Base-by-base conservation (phyloP, 2,329 filamentous ascomycete species). In the Sporothrix inflata region DNA sequence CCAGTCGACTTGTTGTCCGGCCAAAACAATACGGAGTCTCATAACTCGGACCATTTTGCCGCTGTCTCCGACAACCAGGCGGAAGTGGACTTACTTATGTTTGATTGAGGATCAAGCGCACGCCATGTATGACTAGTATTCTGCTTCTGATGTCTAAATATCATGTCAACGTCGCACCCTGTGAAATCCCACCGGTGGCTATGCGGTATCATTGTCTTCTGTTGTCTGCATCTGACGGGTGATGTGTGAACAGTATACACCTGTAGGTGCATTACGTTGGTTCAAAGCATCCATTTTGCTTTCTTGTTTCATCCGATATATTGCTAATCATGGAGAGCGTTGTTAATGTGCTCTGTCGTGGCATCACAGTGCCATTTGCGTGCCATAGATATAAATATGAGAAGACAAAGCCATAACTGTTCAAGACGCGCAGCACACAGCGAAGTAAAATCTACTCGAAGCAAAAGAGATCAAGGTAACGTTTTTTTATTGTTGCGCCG, bases 1-100 rank as follows among this genome's bases (percentile, higher is more conserved):
- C 24, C 24, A 12, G 5, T 34, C 8, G 42, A 49, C 45, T 14
- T 34, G 8, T 5, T 49, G 3, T 49, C 63, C 16, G 24, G 42
- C 27, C 6, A 30, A 4, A 34, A 2, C 14, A 30, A 21, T 12
- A 4, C 42, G 19, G 42, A 34, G 7, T 1, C 14, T n/a, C 14
- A 21, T n/a, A 45, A 4, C n/a, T 16, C 57, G 6, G 21, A 8
- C n/a, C n/a, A 6, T 0, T n/a, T 24, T 40, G 14, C 6, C 14
- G 24, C 5, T 27, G 27, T 63, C 47, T 7, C 30, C 7, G 53
- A 34, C n/a, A 40, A 9, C 4, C 40, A 67, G 14, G 8, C 2
- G 3, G 72, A 71, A 16, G 72, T 65, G 1, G 72, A 71, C 16
- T 40, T 70, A 27, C 38, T 72, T 4, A 34, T 65, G 1, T 71